Conservation (phyloP, 1,284 basidiomycete species). For the Earliella scabrosa region DNA sequence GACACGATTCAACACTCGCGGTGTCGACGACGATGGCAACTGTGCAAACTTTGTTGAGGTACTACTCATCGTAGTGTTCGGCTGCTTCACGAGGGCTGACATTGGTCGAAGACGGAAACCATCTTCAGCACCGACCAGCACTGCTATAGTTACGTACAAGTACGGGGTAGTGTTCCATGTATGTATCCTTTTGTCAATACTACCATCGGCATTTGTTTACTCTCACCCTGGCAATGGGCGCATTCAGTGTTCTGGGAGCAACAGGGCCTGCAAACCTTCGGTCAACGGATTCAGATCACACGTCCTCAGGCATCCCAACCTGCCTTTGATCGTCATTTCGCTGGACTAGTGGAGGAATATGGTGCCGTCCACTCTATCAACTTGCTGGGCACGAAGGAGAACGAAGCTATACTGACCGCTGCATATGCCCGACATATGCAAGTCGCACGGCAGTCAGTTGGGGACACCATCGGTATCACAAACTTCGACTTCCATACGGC, state of each 20-base stretch:
- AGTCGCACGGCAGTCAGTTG: constrained; percentile 58
- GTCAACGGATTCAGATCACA: constrained; percentile 90
- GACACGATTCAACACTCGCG: constrained; percentile 96
- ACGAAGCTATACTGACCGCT: constrained; percentile 83
- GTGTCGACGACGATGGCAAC: constrained; percentile 97
- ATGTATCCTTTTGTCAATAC: constrained; percentile 40
- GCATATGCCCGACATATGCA: constrained; percentile 84
- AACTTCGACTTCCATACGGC: constrained; percentile 95
- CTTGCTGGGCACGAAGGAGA: constrained; percentile 89
- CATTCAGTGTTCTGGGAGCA: constrained; percentile 95
- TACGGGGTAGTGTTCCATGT: constrained; percentile 93
- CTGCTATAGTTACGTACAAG: constrained; percentile 90
- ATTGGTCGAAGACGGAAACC: constrained; percentile 78
- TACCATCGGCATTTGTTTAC: constrained; percentile 17
- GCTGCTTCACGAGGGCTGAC: constrained; percentile 25
- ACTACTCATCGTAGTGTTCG: neutral
- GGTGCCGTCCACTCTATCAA: constrained; percentile 85
- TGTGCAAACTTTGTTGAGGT: constrained; percentile 98
- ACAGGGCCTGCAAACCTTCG: constrained; percentile 89
- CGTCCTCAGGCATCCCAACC: constrained; percentile 96
- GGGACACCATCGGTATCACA: constrained; percentile 72
- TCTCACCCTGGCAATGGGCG: constrained; percentile 2
- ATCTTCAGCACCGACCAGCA: constrained; percentile 85
- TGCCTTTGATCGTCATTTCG: constrained; percentile 94
- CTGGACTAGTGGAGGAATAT: constrained; percentile 85